These are phyloP conservation scores for Cucumis cinereus DNA, from an alignment of 306 rosid genomes.

Conservation along the genomic window DNA sequence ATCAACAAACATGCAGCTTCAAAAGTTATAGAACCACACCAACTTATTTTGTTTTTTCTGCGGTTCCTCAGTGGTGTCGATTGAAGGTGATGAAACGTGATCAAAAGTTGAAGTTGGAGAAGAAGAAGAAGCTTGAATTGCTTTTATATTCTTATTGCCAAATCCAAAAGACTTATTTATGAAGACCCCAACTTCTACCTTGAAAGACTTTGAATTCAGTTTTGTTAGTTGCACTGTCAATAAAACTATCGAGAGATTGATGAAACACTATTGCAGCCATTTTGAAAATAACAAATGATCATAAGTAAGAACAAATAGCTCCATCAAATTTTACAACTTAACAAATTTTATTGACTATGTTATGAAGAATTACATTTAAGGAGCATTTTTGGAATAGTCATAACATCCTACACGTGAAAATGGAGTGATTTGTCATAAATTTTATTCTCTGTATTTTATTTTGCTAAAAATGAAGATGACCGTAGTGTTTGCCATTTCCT, in stretches of 20 bases:
- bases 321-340: neutral
- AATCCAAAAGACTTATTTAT: slow-evolving; percentile 23
- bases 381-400: too few relatives aligned
- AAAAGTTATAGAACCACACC: neutral
- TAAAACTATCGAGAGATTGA: slow-evolving; percentile 38
- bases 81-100: slow-evolving; percentile 46
- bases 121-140: slow-evolving; percentile 43
- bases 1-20: neutral
- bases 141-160: slow-evolving; percentile 17
- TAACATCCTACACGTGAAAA: too few relatives aligned
- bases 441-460: too few relatives aligned
- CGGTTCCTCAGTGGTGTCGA: slow-evolving; percentile 30
- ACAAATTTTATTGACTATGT: too few relatives aligned
- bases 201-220: slow-evolving; percentile 31
- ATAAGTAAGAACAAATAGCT: slow-evolving; percentile 1
- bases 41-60: slow-evolving; percentile 67
- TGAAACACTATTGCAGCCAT: slow-evolving; percentile 70
- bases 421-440: too few relatives aligned
- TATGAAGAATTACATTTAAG: too few relatives aligned
- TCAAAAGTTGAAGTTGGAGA: slow-evolving; percentile 62
- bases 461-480: too few relatives aligned
- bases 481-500: too few relatives aligned
- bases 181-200: slow-evolving; percentile 30
- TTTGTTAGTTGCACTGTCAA: slow-evolving; percentile 21
- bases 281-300: slow-evolving; percentile 25